Base-by-base conservation (phyloP, 73 alveolate genomes). In the Tetrahymena thermophila region DNA sequence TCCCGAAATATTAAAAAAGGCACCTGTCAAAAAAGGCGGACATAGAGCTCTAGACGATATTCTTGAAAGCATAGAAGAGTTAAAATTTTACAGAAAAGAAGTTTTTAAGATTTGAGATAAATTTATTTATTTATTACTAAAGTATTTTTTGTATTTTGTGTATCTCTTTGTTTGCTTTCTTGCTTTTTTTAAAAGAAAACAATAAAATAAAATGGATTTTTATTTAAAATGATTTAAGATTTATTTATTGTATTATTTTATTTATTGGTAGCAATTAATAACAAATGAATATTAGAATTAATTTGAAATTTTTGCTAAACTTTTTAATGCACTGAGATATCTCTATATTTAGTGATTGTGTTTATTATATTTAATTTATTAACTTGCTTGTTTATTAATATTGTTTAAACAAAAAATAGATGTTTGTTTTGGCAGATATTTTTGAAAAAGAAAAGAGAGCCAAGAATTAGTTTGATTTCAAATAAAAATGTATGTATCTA, bases 11-110 rank as follows among this genome's bases (percentile, higher is more conserved):
- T 94, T 34, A 21, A 55, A 55, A 23, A 44, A 89, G 3, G 71
- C 34, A 35, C 99, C 99, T 3, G 31, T 57, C 23, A 98, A 98
- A 94, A 55, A 95, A 93, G 94, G 89, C 35, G 35, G 94, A 13
- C 99, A 98, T 96, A 89, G 98, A 93, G 98, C 99, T 28, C 94
- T 98, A 19, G 97, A 98, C 85, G 99, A 98, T 85, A 98, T 98
- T 3, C 25, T 56, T 55, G 99, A 98, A 94, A 95, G 98, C 56
- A 98, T 98, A n/a, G 97, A 94, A 42, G 98, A 98, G 95, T 84
- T 98, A 35, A 94, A 94, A 57, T 97, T 94, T 94, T 98, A 98
- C 84, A 84, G 97, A 96, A 28, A 95, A 25, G 35, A 89, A 35
- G 85, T 95, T 55, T 89, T 95, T n/a, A 71, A 71, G 42, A 31